These are phyloP conservation scores for Cucumis sativus DNA, from an alignment of 306 rosid species.

Conservation along the genomic window Cucumber_9930_V3 NC_026659.2:31353001-31353500, in stretches of 20 bases:
- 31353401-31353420: neutral
- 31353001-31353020: too few species aligned
- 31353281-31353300: too few species aligned
- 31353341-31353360: neutral
- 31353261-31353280: too few species aligned
- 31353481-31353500: conserved; percentile 4
- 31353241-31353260: neutral
- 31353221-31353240: neutral
- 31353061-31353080: too few species aligned
- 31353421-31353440: neutral
- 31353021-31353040: too few species aligned
- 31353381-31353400: neutral
- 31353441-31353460: too few species aligned
- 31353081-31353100: too few species aligned
- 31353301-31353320: neutral
- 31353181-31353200: neutral
- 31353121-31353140: too few species aligned
- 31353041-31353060: too few species aligned
- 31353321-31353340: neutral
- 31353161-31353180: too few species aligned
- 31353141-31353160: too few species aligned
- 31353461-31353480: neutral
- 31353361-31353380: neutral
- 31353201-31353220: neutral
- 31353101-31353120: too few species aligned